These are phyloP conservation scores for Adenanthera pavonina DNA, from an alignment of 306 rosid species.

Conservation along the genomic window DNA sequence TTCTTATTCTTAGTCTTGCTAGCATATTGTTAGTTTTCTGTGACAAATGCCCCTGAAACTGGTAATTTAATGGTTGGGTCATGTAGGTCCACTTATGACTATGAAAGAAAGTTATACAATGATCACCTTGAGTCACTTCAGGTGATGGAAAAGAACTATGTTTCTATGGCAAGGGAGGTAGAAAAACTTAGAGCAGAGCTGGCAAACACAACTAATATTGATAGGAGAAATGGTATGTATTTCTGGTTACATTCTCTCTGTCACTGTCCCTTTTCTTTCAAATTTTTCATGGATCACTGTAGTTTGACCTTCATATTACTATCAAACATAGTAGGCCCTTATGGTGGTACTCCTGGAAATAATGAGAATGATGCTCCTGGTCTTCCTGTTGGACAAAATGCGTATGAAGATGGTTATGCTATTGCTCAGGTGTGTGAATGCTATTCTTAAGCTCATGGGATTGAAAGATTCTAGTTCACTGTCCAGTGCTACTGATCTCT, in stretches of 20 bases:
- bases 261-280: conserved; percentile 36
- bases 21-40: conserved; percentile 21
- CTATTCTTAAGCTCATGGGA: conserved; percentile 35
- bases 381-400: conserved; percentile 72
- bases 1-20: conserved; percentile 5
- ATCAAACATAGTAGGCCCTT: conserved; percentile 71
- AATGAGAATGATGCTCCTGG: conserved; percentile 77
- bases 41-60: conserved; percentile 34
- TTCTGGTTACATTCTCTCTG: conserved; percentile 35
- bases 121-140: conserved; percentile 97
- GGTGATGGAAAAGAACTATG: conserved; percentile 90
- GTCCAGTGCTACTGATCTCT: conserved; percentile 12
- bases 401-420: conserved; percentile 78
- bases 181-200: conserved; percentile 96
- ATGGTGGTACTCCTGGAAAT: conserved; percentile 72
- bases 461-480: conserved; percentile 30
- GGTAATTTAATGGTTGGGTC: conserved; percentile 47
- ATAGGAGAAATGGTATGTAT: conserved; percentile 72
- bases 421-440: conserved; percentile 72
- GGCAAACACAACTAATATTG: conserved; percentile 60
- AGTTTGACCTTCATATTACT: conserved; percentile 38
- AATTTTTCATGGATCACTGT: conserved; percentile 21
- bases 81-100: conserved; percentile 86
- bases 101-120: conserved; percentile 86
- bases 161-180: conserved; percentile 91